Evolutionary conservation across 2,329 filamentous ascomycete genomes (phyloP).

Genomic region (Fusarium irregulare): DNA sequence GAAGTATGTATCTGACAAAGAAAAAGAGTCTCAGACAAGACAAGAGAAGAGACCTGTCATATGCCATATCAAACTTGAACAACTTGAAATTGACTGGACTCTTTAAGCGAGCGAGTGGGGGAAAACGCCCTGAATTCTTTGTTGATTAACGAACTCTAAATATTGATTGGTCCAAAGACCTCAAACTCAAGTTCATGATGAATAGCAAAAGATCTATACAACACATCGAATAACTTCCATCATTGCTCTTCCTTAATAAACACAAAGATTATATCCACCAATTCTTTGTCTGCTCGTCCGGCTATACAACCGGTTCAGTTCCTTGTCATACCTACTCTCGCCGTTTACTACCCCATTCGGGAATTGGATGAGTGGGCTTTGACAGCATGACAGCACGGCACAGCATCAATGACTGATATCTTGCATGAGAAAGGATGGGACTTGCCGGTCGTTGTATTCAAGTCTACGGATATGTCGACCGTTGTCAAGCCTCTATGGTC

Average conservation of each 20-base stretch:
- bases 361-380: background rate
- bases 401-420: background rate
- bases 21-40: background rate
- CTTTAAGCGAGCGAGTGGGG: background rate
- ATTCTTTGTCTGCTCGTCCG: background rate
- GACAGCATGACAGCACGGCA: slow-evolving; percentile 8
- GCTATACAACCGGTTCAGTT: slow-evolving; percentile 2
- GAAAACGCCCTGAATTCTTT: background rate
- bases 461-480: background rate
- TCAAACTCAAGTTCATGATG: background rate
- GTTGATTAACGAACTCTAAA: background rate
- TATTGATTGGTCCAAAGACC: background rate
- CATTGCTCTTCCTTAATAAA: background rate
- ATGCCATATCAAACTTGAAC: background rate
- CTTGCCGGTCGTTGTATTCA: background rate
- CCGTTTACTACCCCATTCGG: slow-evolving; percentile 10
- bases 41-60: background rate
- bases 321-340: slow-evolving; percentile 10
- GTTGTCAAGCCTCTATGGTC: accelerated
- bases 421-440: background rate
- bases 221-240: background rate
- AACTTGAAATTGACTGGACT: background rate
- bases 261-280: background rate
- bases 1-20: background rate
- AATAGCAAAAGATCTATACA: background rate